Evolutionary conservation across 2,329 filamentous ascomycete genomes (phyloP), one percentile per base, ranked within the genome.

Genomic region (Alternaria gaisen): DNA sequence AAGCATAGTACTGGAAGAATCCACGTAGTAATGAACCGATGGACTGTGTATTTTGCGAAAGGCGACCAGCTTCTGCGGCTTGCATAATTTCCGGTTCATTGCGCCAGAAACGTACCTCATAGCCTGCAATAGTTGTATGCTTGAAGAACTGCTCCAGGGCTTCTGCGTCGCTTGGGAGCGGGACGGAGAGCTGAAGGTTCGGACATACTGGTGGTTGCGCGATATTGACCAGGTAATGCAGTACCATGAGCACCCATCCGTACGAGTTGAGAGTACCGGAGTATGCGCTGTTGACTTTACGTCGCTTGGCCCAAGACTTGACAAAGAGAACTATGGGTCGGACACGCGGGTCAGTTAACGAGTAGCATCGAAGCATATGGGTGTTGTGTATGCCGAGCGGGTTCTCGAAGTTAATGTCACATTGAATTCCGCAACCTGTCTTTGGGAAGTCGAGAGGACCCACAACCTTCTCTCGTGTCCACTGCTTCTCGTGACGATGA

Each of bases 401-500:
- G 18, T 93, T 93, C 1, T 91, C 91, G 75, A 97, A 97, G 77
- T 97, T 97, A 83, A 97, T 92, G 74, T 97, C 93, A 75, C 92
- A 95, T 74, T 94, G 91, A 14, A 94, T 91, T n/a, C 93, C 93
- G 28, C 90, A 86, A 4, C 89, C 90, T 9, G 83, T 82, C 72
- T 92, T 92, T 6, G 91, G 91, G 59, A 94, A 94, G 75, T 95
- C 92, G 2, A 96, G 85, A 11, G 82, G 82, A 0, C 83, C 83
- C 11, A 78, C 72, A 20, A 77, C 76, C 58, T 81, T 82, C 62
- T 84, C 83, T 20, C 83, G 79, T 1, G 75, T 72, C 82, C 82
- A 84, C 9, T 68, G 56, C 47, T 70, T 77, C 28, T 76, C 74
- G 2, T 58, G 46, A 26, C 68, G 75, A 26, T 64, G 64, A 16